Evolutionary conservation across 2,329 filamentous ascomycete species (phyloP), one percentile per base, ranked within the genome.

Genomic region (Aaosphaeria arxii): DNA sequence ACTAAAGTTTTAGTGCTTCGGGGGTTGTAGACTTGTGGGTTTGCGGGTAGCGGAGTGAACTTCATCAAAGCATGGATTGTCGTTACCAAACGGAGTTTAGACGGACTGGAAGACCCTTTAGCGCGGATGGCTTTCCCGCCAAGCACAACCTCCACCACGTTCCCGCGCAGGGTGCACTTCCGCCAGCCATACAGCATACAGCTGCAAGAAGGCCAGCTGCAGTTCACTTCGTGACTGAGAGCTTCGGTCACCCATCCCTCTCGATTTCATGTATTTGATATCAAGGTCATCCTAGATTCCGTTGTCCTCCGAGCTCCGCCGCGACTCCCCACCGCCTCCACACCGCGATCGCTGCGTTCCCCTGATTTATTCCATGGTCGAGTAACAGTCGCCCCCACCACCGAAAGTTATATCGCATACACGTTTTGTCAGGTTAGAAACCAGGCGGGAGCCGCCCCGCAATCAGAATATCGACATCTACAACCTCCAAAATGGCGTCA

Each of bases 401-500:
- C 47, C 30, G 29, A 32, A 39, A 41, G 9, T 36, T 45, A 28
- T 42, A 38, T 40, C 41, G 33, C 40, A 30, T 51, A 55, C 57
- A 55, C 55, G 57, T 57, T 55, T 63, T 64, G 62, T 58, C 59
- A 44, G 59, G 57, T 45, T 59, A 56, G 41, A 44, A 55, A 30
- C 55, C 56, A 51, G 56, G 64, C 63, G 66, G 62, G 59, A 65
- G 58, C 45, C 61, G 59, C 61, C 63, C 59, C 59, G 59, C 57
- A 51, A 53, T 49, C 43, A 59, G 52, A 43, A 42, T 60, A 53
- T 56, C 52, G 52, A 56, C 62, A 53, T 61, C 63, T 32, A 40
- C 45, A 32, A 53, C 62, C 42, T 54, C 61, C 33, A 69, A 69
- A 51, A 71, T 71, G 67, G 65, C 67, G 42, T 67, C 68, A 28